These are phyloP conservation scores for Neoarthrinium moseri DNA, from an alignment of 2,329 filamentous ascomycete species.

Conservation along the genomic window DNA sequence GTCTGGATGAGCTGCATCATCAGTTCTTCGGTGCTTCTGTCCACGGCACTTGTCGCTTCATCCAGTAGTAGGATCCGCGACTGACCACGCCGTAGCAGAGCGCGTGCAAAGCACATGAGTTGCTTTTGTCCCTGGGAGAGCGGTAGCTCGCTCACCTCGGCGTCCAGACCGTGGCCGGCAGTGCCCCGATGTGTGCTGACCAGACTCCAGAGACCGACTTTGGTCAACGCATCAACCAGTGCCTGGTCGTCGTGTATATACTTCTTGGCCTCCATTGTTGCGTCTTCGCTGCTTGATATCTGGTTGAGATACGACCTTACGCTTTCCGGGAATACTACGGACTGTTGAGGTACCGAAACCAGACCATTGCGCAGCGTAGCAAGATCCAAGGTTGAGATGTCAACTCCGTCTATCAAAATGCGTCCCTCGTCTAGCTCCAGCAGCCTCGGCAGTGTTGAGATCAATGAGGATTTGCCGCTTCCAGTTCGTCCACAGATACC, in stretches of 20 bases:
- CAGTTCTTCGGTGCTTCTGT: neutral
- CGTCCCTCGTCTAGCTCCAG: neutral
- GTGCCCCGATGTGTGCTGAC: neutral
- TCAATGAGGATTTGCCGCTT: conserved; percentile 1
- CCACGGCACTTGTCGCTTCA: conserved; percentile 2
- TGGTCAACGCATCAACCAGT: neutral
- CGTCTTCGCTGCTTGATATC: too few relatives aligned
- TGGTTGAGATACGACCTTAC: conserved; percentile 8
- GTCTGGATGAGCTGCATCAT: neutral
- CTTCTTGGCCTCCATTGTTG: too few relatives aligned
- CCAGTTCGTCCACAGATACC: neutral
- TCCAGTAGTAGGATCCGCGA: conserved; percentile 1
- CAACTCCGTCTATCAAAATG: conserved; percentile 3
- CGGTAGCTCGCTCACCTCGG: neutral
- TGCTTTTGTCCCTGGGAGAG: conserved; percentile 10
- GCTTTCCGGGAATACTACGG: conserved; percentile 6
- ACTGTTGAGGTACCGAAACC: conserved; percentile 7
- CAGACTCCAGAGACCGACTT: neutral
- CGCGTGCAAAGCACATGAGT: conserved; percentile 10
- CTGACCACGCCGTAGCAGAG: neutral
- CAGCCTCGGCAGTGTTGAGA: neutral
- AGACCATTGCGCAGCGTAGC: neutral
- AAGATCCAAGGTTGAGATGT: neutral
- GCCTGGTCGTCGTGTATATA: neutral
- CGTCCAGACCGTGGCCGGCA: too few relatives aligned